Evolutionary conservation across 208 protist species (phyloP), one percentile per base, ranked within the genome.

Genomic region (Polymyxa betae): DNA sequence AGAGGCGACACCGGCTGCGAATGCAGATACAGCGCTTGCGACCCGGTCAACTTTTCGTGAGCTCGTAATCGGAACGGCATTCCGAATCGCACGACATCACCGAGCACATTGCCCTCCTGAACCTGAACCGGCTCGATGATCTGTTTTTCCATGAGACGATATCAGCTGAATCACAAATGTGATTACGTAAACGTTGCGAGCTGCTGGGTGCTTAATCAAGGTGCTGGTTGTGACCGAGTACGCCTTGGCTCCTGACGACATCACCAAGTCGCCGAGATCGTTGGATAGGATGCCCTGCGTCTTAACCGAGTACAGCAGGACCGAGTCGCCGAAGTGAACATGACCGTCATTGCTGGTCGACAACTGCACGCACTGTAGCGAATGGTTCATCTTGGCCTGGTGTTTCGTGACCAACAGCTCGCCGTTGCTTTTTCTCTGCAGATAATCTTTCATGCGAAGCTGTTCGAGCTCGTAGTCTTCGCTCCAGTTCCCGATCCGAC

Each of bases 361-460:
- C n/a, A 82, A 82, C n/a, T 82, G 35, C 12, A 82, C 72, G 16
- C 16, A n/a, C 35, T 82, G 72, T 20, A 82, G 72, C 16, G 72
- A 82, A 82, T 82, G 72, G 72, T 82, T 82, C 16, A 82, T 35
- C n/a, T 82, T 82, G 16, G 72, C 72, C n/a, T 82, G 72, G n/a
- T 82, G 35, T 82, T 82, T 82, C 72, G 72, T 82, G 72, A 82
- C 35, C n/a, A 82, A n/a, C n/a, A 82, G 72, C n/a, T 82, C 35
- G 16, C 72, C 72, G 5, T 5, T n/a, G 5, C 12, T 5, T 43
- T 82, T 82, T 43, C n/a, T 35, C 5, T 35, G 5, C 72, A 82
- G 72, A 43, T 82, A 82, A 5, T 82, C 72, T 43, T 82, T 82
- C 72, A 82, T 82, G 16, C 72, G n/a, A 35, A 82, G 72, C 72